A percentile compares a stretch with the other conserved stretches of the same genome.
These are phyloP conservation scores for Staphylotrichum longicolle DNA, from an alignment of 495 filamentous ascomycete genomes.

Conservation along the genomic window DNA sequence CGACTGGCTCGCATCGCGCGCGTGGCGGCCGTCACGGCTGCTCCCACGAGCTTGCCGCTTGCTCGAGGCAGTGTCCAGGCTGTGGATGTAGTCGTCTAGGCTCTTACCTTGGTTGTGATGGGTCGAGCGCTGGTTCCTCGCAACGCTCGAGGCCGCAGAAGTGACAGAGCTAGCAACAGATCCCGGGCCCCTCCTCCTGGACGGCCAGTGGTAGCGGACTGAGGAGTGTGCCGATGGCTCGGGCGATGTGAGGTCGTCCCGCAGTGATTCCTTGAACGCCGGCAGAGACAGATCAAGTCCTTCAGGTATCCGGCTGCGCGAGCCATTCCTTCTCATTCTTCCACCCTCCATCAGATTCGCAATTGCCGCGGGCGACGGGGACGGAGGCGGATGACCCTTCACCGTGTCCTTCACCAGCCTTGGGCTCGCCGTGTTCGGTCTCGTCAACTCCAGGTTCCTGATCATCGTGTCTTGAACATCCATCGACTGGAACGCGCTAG, in stretches of 20 bases:
- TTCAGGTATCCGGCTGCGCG: conserved; percentile 76
- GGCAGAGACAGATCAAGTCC: conserved; percentile 73
- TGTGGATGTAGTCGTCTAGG: conserved; percentile 84
- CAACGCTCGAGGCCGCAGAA: conserved; percentile 39
- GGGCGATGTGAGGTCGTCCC: conserved; percentile 51
- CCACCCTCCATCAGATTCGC: conserved; percentile 53
- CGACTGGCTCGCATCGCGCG: conserved; percentile 52
- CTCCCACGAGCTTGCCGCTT: conserved; percentile 52
- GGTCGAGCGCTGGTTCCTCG: conserved; percentile 39
- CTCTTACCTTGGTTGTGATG: conserved; percentile 52
- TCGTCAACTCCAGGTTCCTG: conserved; percentile 29
- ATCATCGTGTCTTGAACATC: conserved; percentile 15
- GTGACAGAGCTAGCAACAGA: conserved; percentile 50
- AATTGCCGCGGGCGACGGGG: conserved; percentile 48
- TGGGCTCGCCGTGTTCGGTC: conserved; percentile 51
- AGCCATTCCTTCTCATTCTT: conserved; percentile 60
- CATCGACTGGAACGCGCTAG: conserved; percentile 20
- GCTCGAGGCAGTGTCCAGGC: conserved; percentile 71
- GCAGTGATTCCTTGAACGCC: conserved; percentile 53
- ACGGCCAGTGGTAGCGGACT: conserved; percentile 46
- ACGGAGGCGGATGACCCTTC: conserved; percentile 48
- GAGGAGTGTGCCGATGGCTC: conserved; percentile 48
- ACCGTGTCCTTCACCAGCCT: conserved; percentile 44
- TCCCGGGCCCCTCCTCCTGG: conserved; percentile 44
- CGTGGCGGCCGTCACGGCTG: conserved; percentile 57